Percentiles rank a stretch among this genome's conserved stretches.
Evolutionary conservation across 768 basidiomycete genomes (phyloP).

Genomic region (Termitomyces heimii): DNA sequence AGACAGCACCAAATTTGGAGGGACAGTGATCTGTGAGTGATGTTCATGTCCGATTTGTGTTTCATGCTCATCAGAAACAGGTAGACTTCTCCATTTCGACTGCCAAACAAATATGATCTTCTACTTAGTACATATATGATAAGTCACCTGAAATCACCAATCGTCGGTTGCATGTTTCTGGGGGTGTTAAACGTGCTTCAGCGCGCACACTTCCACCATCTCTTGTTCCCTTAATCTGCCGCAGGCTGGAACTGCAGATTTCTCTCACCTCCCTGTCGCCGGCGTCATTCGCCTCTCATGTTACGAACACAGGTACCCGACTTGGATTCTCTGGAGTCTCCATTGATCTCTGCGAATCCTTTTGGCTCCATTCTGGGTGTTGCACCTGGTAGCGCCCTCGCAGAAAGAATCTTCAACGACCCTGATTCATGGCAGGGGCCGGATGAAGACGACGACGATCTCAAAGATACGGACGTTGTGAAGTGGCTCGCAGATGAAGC

Average conservation of each 20-base stretch:
- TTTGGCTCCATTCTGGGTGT: slow-evolving; percentile 21
- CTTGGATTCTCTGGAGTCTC: slow-evolving; percentile 34
- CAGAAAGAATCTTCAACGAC: slow-evolving; percentile 37
- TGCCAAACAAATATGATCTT: background rate
- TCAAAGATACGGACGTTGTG: slow-evolving; percentile 19
- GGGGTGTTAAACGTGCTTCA: background rate
- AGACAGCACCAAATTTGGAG: background rate
- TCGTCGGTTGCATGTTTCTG: slow-evolving; percentile 2
- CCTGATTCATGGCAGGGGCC: slow-evolving; percentile 35
- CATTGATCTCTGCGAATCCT: slow-evolving; percentile 26
- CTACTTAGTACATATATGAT: background rate
- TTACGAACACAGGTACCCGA: slow-evolving; percentile 26
- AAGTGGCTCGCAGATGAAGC: slow-evolving; percentile 30
- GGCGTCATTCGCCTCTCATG: slow-evolving; percentile 18
- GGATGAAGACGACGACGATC: slow-evolving; percentile 21
- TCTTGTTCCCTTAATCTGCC: slow-evolving; percentile 2
- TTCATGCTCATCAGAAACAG: slow-evolving; percentile 6
- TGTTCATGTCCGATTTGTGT: background rate
- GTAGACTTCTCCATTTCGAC: slow-evolving; percentile 1
- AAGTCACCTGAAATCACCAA: slow-evolving; percentile 1
- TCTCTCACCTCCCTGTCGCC: slow-evolving; percentile 6
- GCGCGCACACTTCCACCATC: background rate
- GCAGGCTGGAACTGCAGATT: slow-evolving; percentile 25
- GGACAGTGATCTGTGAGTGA: background rate
- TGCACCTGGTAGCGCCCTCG: slow-evolving; percentile 32